Conservation (phyloP, 108 stramenopile species). For the Pseudonitzschia delicatissima region DNA sequence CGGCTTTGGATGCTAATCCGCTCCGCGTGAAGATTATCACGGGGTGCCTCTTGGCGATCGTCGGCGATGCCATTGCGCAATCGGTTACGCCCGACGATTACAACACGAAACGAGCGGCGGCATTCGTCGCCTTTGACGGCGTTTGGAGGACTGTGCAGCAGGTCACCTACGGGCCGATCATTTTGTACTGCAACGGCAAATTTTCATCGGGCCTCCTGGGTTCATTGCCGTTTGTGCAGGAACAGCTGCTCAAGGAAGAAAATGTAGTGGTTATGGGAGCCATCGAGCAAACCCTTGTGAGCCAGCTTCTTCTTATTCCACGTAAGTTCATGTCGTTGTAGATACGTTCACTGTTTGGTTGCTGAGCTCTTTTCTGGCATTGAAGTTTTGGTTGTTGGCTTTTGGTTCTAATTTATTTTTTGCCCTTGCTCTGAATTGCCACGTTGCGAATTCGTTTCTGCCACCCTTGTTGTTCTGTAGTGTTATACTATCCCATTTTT, state of each 20-base stretch:
- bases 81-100: conserved; percentile 28
- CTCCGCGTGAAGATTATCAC: conserved; percentile 27
- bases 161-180: conserved; percentile 31
- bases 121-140: conserved; percentile 56
- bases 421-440: too few relatives aligned
- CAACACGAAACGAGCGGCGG: conserved; percentile 34
- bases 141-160: conserved; percentile 48
- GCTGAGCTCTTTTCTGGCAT: too few relatives aligned
- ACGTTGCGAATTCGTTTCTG: too few relatives aligned
- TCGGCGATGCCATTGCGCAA: conserved; percentile 55
- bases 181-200: conserved; percentile 37
- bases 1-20: conserved; percentile 12
- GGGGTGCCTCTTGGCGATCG: conserved; percentile 30
- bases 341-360: too few relatives aligned
- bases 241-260: not conserved
- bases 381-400: too few relatives aligned
- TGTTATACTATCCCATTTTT: conserved; percentile 55
- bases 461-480: not conserved
- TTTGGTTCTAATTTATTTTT: too few relatives aligned
- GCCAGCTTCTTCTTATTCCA: conserved; percentile 47
- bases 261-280: conserved; percentile 26
- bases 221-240: conserved; percentile 1
- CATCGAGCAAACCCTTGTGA: conserved; percentile 51
- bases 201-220: conserved; percentile 3
- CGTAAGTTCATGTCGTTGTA: conserved; percentile 1